phyloP scores from a whole-genome alignment of 768 basidiomycete genomes.

The Coprinellus micaceus region DNA sequence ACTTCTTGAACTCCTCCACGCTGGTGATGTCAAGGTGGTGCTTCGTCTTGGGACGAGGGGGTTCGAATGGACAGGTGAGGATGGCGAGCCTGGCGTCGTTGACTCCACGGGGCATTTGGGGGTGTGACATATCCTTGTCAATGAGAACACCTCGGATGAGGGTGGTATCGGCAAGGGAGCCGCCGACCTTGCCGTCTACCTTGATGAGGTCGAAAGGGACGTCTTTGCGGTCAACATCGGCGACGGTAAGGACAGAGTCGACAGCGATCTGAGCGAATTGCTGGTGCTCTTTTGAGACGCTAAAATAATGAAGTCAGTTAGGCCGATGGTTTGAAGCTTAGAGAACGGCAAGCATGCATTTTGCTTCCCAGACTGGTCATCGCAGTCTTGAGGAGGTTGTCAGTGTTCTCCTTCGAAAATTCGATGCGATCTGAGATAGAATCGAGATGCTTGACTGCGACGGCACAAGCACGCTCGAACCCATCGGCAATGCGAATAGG shows the following conservation, averaged over 20 bases:
- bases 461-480: conserved; percentile 89
- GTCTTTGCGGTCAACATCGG: conserved; percentile 91
- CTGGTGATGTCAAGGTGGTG: conserved; percentile 96
- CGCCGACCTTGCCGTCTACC: conserved; percentile 98
- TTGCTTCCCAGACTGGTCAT: conserved; percentile 97
- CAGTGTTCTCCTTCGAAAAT: conserved; percentile 77
- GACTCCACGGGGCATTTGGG: conserved; percentile 91
- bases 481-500: conserved; percentile 99
- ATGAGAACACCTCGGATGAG: conserved; percentile 97
- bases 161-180: conserved; percentile 90
- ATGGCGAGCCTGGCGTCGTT: conserved; percentile 91
- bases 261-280: conserved; percentile 98
- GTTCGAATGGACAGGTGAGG: conserved; percentile 98
- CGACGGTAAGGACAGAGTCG: conserved; percentile 92
- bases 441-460: conserved; percentile 89
- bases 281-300: conserved; percentile 93
- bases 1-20: conserved; percentile 94
- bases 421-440: conserved; percentile 86
- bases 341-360: conserved; percentile 60
- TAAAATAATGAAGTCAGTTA: conserved; percentile 26
- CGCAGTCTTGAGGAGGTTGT: conserved; percentile 88
- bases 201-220: conserved; percentile 98
- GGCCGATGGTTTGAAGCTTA: neutral
- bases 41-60: conserved; percentile 98
- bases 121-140: conserved; percentile 99